These are phyloP conservation scores for Lanmaoa pseudosensibilis DNA, from an alignment of 768 basidiomycete species.

Conservation along the genomic window DNA sequence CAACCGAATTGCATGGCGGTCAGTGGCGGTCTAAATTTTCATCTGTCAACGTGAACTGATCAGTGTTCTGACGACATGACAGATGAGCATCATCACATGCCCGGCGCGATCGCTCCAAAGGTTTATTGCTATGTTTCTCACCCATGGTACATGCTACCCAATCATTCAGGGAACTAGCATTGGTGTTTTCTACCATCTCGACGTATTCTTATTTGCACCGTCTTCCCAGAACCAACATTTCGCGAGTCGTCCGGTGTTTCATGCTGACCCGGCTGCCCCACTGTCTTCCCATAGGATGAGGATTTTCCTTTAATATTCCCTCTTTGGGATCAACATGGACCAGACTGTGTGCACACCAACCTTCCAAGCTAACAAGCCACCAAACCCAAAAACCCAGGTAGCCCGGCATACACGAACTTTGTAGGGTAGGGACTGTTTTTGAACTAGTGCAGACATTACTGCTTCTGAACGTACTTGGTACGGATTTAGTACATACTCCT, in stretches of 20 bases:
- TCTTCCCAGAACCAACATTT: slow-evolving; percentile 7
- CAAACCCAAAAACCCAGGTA: background rate
- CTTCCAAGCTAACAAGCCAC: background rate
- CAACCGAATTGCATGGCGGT: background rate
- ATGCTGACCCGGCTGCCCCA: slow-evolving; percentile 1
- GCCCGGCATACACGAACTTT: background rate
- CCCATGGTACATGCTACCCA: background rate
- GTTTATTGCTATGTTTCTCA: background rate
- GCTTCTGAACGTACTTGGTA: background rate
- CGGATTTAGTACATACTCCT: background rate
- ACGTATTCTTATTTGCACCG: background rate
- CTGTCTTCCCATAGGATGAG: background rate
- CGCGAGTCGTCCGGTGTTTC: slow-evolving; percentile 1
- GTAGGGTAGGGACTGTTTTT: background rate
- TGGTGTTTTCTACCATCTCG: slow-evolving; percentile 4
- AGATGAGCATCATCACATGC: background rate
- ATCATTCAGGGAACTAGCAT: background rate
- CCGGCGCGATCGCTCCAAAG: background rate
- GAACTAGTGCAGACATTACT: background rate
- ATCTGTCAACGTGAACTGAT: slow-evolving; percentile 4
- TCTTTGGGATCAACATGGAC: background rate
- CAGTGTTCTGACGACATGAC: slow-evolving; percentile 8
- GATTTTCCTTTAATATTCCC: background rate
- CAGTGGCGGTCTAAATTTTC: slow-evolving; percentile 6
- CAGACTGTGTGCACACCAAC: background rate